Conservation (phyloP, 306 rosid species). For the Pyrus betulifolia region DNA sequence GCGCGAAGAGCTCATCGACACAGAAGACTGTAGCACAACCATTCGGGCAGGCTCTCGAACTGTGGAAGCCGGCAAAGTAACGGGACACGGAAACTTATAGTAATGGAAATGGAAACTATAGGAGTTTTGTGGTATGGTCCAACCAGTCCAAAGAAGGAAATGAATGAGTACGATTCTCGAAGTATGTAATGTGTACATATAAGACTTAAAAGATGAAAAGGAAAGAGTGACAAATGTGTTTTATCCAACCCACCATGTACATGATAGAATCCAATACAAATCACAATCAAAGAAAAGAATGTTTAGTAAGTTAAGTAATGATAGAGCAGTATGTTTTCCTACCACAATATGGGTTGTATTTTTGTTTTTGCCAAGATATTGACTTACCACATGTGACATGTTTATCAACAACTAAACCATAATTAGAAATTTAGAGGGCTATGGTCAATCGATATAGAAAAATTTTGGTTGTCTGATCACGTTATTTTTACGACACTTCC, state of each 20-base stretch:
- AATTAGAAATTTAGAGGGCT: neutral
- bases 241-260: neutral
- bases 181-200: neutral
- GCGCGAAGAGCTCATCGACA: constrained; percentile 42
- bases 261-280: neutral
- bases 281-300: neutral
- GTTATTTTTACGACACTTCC: neutral
- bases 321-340: neutral
- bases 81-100: neutral
- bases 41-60: neutral
- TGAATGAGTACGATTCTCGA: neutral
- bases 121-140: neutral
- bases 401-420: too few relatives aligned
- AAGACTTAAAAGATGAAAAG: neutral
- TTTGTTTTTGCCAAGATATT: too few relatives aligned
- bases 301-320: neutral
- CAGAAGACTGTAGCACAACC: constrained; percentile 20
- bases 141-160: neutral
- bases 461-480: too few relatives aligned
- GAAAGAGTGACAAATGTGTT: neutral
- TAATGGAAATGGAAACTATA: neutral
- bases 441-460: too few relatives aligned
- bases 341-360: neutral
- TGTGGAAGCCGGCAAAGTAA: neutral
- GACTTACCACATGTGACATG: neutral